phyloP scores from a whole-genome alignment of 2,329 filamentous ascomycete genomes.

The Cordyceps fumosorosea region DNA sequence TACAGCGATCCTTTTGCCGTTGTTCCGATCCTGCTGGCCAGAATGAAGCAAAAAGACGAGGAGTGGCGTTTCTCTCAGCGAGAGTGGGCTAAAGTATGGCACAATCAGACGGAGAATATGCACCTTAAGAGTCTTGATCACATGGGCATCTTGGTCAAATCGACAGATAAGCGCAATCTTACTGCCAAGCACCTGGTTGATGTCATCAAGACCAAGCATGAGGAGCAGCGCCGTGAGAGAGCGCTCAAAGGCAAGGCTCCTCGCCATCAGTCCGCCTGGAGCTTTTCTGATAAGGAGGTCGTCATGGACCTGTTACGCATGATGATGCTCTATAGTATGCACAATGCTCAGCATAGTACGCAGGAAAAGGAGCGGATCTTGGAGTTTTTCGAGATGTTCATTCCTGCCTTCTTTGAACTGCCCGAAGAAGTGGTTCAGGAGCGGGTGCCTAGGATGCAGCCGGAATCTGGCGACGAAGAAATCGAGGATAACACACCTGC shows the following conservation, averaged over 20 bases:
- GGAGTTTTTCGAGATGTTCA: slow-evolving; percentile 70
- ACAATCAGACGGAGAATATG: slow-evolving; percentile 87
- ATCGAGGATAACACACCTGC: slow-evolving; percentile 65
- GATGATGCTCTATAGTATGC: slow-evolving; percentile 58
- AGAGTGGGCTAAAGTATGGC: slow-evolving; percentile 99
- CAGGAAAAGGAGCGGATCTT: slow-evolving; percentile 68
- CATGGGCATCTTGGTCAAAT: slow-evolving; percentile 85
- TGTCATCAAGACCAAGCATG: slow-evolving; percentile 85
- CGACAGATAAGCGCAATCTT: slow-evolving; percentile 83
- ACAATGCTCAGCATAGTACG: slow-evolving; percentile 63
- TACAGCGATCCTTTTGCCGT: slow-evolving; percentile 79
- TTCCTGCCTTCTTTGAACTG: slow-evolving; percentile 71
- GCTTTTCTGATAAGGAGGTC: slow-evolving; percentile 65
- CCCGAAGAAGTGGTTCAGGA: slow-evolving; percentile 62
- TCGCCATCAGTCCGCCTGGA: slow-evolving; percentile 68
- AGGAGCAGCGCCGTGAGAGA: slow-evolving; percentile 75
- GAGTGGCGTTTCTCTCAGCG: slow-evolving; percentile 96
- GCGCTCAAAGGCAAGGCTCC: slow-evolving; percentile 54
- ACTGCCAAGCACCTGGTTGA: slow-evolving; percentile 85
- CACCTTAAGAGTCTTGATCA: slow-evolving; percentile 96
- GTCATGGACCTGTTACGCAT: slow-evolving; percentile 56
- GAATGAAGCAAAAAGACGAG: slow-evolving; percentile 92
- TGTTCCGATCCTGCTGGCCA: slow-evolving; percentile 78
- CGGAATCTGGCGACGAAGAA: slow-evolving; percentile 69
- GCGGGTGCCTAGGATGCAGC: slow-evolving; percentile 61